Evolutionary conservation across 495 filamentous ascomycete species (phyloP).

Genomic region (Penicillium waksmanii): DNA sequence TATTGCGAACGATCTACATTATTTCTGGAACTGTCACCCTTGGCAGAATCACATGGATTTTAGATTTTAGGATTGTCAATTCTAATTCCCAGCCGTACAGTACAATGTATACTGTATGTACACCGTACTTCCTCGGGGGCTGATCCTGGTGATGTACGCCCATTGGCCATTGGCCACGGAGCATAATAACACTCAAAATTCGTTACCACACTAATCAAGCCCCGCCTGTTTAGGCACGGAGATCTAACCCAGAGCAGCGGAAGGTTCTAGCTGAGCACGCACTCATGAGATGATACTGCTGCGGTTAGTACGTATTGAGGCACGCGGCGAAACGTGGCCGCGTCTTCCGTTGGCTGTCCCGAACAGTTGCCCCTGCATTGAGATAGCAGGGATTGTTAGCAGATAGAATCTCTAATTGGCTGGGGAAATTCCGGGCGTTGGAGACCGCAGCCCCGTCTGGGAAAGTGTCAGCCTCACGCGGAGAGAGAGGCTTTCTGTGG

Average conservation of each 20-base stretch:
- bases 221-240: slow-evolving; percentile 11
- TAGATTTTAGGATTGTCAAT: not conserved
- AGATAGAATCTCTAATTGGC: slow-evolving; percentile 5
- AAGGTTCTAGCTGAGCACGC: not conserved
- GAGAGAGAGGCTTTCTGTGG: slow-evolving; percentile 20
- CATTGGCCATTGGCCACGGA: slow-evolving; percentile 11
- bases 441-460: not conserved
- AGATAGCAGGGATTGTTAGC: slow-evolving; percentile 1
- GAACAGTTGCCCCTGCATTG: slow-evolving; percentile 25
- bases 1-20: slow-evolving; percentile 12
- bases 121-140: slow-evolving; percentile 7
- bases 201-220: not conserved
- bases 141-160: not conserved
- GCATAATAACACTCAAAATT: not conserved
- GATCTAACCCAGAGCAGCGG: slow-evolving; percentile 6
- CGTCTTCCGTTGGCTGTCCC: slow-evolving; percentile 26
- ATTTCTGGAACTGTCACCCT: slow-evolving; percentile 4
- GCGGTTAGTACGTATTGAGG: not conserved
- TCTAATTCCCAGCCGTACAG: not conserved
- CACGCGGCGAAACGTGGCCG: slow-evolving; percentile 15
- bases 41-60: slow-evolving; percentile 12
- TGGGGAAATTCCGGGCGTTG: not conserved
- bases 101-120: not conserved
- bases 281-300: not conserved
- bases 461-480: slow-evolving; percentile 2